Evolutionary conservation across 345 rosid species (phyloP).

Genomic region (Sisymbrium altissimum): DNA sequence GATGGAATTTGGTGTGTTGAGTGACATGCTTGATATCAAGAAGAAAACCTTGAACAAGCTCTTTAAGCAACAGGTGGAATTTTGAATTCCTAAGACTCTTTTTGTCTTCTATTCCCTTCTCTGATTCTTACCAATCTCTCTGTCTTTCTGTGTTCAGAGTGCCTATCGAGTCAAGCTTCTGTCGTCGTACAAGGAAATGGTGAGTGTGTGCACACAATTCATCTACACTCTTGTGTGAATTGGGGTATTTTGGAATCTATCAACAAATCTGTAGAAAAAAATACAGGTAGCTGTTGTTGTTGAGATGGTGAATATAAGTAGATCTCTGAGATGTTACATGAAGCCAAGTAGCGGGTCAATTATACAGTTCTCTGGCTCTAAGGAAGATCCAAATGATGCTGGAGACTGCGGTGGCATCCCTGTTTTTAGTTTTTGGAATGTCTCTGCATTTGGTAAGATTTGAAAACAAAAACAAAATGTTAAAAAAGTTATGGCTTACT

Average conservation of each 20-base stretch:
- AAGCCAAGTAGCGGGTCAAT: constrained; percentile 50
- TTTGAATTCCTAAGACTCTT: neutral
- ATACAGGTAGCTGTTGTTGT: constrained; percentile 54
- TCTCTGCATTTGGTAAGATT: constrained; percentile 57
- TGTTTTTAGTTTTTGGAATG: constrained; percentile 59
- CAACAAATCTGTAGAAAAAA: constrained; percentile 5
- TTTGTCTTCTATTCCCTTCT: neutral
- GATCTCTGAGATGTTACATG: constrained; percentile 63
- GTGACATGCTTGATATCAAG: constrained; percentile 61
- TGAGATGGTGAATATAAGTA: constrained; percentile 55
- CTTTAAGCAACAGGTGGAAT: constrained; percentile 58
- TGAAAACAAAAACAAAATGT: neutral
- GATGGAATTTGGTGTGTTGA: constrained; percentile 78
- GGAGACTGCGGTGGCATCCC: constrained; percentile 81
- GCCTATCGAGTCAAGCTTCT: constrained; percentile 46
- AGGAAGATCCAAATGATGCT: constrained; percentile 47
- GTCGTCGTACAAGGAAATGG: constrained; percentile 77
- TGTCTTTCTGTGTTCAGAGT: constrained; percentile 45
- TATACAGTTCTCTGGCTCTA: constrained; percentile 54
- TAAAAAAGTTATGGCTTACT: neutral
- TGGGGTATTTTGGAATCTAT: neutral
- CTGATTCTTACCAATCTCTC: neutral
- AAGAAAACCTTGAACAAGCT: constrained; percentile 68
- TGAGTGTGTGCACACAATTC: constrained; percentile 31
- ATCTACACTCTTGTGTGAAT: neutral